phyloP scores from a whole-genome alignment of 345 rosid species.

The Abelmoschus esculentus region DNA sequence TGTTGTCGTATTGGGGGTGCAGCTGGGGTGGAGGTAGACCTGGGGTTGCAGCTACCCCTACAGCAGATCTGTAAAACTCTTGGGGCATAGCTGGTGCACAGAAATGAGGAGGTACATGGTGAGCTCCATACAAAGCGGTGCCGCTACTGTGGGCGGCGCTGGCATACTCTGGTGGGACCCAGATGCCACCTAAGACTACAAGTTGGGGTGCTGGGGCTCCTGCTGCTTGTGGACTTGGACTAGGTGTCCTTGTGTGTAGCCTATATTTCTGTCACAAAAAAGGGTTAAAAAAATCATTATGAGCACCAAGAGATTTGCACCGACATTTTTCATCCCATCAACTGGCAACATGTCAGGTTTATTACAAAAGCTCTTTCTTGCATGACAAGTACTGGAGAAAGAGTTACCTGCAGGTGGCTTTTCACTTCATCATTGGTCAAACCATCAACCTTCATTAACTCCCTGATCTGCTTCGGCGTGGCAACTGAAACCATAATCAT shows the following conservation, averaged over 20 bases:
- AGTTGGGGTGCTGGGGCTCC: constrained; percentile 56
- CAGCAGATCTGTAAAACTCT: constrained; percentile 49
- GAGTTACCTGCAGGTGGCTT: constrained; percentile 94
- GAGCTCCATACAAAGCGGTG: constrained; percentile 42
- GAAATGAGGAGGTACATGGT: constrained; percentile 55
- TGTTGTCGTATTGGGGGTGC: constrained; percentile 55
- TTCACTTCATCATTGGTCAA: constrained; percentile 99
- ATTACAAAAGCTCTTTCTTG: constrained; percentile 21
- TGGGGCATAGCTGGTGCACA: constrained; percentile 52
- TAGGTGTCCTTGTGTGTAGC: constrained; percentile 94
- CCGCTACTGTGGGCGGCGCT: constrained; percentile 55
- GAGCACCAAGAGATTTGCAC: not conserved
- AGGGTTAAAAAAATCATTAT: not conserved
- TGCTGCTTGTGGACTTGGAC: constrained; percentile 77
- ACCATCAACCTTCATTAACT: constrained; percentile 98
- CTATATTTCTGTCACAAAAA: constrained; percentile 65
- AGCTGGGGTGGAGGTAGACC: constrained; percentile 24
- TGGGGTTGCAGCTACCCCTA: constrained; percentile 14
- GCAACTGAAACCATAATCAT: constrained; percentile 48
- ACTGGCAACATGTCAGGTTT: constrained; percentile 11
- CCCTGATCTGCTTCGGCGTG: constrained; percentile 97
- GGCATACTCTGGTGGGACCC: constrained; percentile 94
- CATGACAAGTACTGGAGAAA: constrained; percentile 10
- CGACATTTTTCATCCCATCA: too few species aligned
- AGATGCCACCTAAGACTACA: constrained; percentile 82